A percentile compares a stretch with the other conserved stretches of the same genome.
Conservation (phyloP, 2,329 filamentous ascomycete species). For the Pyricularia grisea region DNA sequence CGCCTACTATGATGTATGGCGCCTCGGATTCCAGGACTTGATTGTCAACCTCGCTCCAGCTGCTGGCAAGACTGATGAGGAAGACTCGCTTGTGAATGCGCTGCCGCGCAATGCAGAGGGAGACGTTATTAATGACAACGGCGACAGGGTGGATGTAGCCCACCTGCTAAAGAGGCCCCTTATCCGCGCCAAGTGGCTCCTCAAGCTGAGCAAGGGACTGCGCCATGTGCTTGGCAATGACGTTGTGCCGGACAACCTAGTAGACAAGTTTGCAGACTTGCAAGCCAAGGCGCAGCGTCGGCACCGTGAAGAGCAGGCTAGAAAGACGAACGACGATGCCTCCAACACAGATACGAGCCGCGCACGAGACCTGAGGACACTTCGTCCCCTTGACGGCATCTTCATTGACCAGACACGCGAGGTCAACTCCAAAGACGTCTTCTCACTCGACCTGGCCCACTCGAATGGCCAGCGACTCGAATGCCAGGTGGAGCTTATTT, state of each 20-base stretch:
- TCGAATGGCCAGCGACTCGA: slow-evolving; percentile 85
- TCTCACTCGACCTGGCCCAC: slow-evolving; percentile 75
- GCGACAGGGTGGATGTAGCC: slow-evolving; percentile 87
- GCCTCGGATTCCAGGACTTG: slow-evolving; percentile 87
- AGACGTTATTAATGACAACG: slow-evolving; percentile 61
- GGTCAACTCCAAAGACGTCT: slow-evolving; percentile 83
- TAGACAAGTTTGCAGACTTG: slow-evolving; percentile 57
- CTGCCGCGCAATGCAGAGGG: slow-evolving; percentile 55
- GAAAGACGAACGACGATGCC: slow-evolving; percentile 75
- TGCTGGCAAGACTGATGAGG: slow-evolving; percentile 40
- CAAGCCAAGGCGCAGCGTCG: slow-evolving; percentile 66
- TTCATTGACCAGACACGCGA: slow-evolving; percentile 67
- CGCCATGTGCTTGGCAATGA: slow-evolving; percentile 35
- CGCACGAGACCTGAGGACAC: slow-evolving; percentile 67
- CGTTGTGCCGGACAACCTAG: slow-evolving; percentile 46
- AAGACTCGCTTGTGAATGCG: slow-evolving; percentile 49
- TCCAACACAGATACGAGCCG: slow-evolving; percentile 72
- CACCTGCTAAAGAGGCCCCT: slow-evolving; percentile 85
- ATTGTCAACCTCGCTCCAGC: slow-evolving; percentile 84
- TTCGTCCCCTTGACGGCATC: slow-evolving; percentile 62
- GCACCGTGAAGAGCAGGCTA: slow-evolving; percentile 57
- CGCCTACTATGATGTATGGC: slow-evolving; percentile 81
- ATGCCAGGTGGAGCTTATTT: slow-evolving; percentile 78
- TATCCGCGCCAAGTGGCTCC: slow-evolving; percentile 77
- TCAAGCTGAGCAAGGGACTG: slow-evolving; percentile 61